Evolutionary conservation across 2,329 filamentous ascomycete species (phyloP).

Genomic region (Fusarium goolgardi): DNA sequence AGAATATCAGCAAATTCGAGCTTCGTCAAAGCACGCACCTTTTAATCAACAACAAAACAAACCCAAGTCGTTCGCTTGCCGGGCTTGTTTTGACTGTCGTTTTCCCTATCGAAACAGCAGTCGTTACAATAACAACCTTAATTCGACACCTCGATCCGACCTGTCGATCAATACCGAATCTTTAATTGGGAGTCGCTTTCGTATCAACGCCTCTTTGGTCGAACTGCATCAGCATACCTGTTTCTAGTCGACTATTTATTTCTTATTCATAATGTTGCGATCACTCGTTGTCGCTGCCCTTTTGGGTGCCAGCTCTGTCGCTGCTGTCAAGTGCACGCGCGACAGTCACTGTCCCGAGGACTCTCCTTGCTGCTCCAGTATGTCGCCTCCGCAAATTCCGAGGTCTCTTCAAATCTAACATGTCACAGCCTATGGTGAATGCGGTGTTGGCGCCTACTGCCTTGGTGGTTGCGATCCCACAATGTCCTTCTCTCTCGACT

Average conservation of each 20-base stretch:
- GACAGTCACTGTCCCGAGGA: constrained; percentile 74
- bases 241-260: constrained; percentile 19
- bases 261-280: constrained; percentile 49
- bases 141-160: constrained; percentile 2
- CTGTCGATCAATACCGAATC: constrained; percentile 21
- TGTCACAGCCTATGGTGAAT: constrained; percentile 84
- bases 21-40: neutral
- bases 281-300: constrained; percentile 50
- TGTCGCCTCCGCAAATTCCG: constrained; percentile 42
- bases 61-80: constrained; percentile 36
- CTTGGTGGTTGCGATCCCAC: constrained; percentile 93
- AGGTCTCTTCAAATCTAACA: constrained; percentile 32
- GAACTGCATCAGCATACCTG: constrained; percentile 8
- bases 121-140: constrained; percentile 27
- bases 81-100: constrained; percentile 27
- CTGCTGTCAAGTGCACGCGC: constrained; percentile 58
- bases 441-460: constrained; percentile 94
- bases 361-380: constrained; percentile 84
- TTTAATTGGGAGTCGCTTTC: constrained; percentile 9
- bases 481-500: constrained; percentile 83
- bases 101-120: constrained; percentile 21
- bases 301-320: constrained; percentile 49
- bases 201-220: constrained; percentile 7
- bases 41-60: constrained; percentile 28
- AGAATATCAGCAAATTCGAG: constrained; percentile 18